phyloP scores from a whole-genome alignment of 148 eudicot species.

The Chenopodium formosanum region DNA sequence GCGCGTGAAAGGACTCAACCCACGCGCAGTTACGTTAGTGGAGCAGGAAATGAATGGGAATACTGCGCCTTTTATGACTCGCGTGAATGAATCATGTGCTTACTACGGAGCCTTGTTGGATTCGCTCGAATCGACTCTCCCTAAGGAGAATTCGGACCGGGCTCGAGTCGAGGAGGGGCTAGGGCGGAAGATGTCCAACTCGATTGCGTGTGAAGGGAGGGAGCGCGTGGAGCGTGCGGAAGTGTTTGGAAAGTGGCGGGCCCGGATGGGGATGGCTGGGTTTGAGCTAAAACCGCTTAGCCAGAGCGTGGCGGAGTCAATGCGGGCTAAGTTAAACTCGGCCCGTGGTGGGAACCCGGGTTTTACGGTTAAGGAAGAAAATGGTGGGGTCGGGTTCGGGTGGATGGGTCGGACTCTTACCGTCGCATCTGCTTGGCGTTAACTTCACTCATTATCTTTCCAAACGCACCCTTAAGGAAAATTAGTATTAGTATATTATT shows the following conservation, averaged over 20 bases:
- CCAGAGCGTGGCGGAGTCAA: slow-evolving; percentile 49
- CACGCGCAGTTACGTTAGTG: slow-evolving; percentile 68
- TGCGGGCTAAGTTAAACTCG: slow-evolving; percentile 41
- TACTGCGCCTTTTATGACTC: slow-evolving; percentile 64
- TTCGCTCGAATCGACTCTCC: slow-evolving; percentile 50
- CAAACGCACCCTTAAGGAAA: neutral
- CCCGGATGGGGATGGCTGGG: slow-evolving; percentile 89
- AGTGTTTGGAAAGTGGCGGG: slow-evolving; percentile 91
- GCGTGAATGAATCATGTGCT: slow-evolving; percentile 58
- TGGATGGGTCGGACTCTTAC: slow-evolving; percentile 75
- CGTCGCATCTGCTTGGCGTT: slow-evolving; percentile 87
- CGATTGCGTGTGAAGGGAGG: slow-evolving; percentile 78
- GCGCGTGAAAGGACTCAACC: slow-evolving; percentile 61
- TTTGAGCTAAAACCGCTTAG: slow-evolving; percentile 43
- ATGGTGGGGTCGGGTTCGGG: slow-evolving; percentile 70
- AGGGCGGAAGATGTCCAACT: slow-evolving; percentile 57
- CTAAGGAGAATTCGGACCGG: slow-evolving; percentile 44
- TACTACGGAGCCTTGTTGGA: slow-evolving; percentile 71
- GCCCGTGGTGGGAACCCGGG: slow-evolving; percentile 59
- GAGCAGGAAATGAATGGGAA: slow-evolving; percentile 85
- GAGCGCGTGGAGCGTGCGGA: slow-evolving; percentile 89
- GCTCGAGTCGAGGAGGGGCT: slow-evolving; percentile 72
- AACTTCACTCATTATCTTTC: slow-evolving; percentile 21
- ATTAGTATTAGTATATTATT: slow-evolving; percentile 8
- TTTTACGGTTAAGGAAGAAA: slow-evolving; percentile 58